Percentiles rank a stretch among this genome's conserved stretches.
These are phyloP conservation scores for Chlamydomonas sp. DNA, from an alignment of 139 green algal genomes.

Conservation along the genomic window DNA sequence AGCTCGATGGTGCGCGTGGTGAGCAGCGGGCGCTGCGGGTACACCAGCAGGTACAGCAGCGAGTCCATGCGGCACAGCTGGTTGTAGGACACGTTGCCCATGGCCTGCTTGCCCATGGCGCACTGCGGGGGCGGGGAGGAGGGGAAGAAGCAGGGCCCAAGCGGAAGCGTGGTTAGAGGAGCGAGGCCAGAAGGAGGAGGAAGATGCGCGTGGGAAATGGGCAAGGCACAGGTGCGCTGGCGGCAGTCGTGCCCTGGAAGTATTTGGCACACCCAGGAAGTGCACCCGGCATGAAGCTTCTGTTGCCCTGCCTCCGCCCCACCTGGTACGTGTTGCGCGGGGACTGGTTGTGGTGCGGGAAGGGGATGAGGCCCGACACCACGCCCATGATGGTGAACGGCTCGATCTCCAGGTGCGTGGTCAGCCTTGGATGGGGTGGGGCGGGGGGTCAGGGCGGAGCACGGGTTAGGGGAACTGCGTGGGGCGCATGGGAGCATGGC, in stretches of 20 bases:
- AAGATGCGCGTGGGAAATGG: background rate
- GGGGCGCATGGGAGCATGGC: background rate
- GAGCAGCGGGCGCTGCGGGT: conserved; percentile 95
- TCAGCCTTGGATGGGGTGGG: conserved; percentile 38
- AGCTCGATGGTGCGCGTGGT: conserved; percentile 97
- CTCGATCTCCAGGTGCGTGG: conserved; percentile 98
- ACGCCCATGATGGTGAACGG: conserved; percentile 98
- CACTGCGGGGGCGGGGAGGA: conserved; percentile 70
- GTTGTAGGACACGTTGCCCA: conserved; percentile 99
- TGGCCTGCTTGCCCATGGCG: conserved; percentile 99
- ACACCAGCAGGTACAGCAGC: conserved; percentile 96
- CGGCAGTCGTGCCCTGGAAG: no score
- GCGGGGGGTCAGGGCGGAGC: background rate
- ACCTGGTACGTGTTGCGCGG: conserved; percentile 98
- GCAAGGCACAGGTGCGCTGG: background rate
- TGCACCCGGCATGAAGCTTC: background rate
- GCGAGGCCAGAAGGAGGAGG: background rate
- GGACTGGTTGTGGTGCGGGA: conserved; percentile 99
- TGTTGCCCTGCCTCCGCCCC: background rate
- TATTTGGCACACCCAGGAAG: no score
- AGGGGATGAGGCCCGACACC: conserved; percentile 98
- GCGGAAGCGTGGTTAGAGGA: background rate
- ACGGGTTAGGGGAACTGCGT: background rate
- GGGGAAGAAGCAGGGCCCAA: background rate
- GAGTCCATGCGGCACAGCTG: conserved; percentile 95